phyloP scores from a whole-genome alignment of 257 asterid species.

The Coffea eugenioides region DNA sequence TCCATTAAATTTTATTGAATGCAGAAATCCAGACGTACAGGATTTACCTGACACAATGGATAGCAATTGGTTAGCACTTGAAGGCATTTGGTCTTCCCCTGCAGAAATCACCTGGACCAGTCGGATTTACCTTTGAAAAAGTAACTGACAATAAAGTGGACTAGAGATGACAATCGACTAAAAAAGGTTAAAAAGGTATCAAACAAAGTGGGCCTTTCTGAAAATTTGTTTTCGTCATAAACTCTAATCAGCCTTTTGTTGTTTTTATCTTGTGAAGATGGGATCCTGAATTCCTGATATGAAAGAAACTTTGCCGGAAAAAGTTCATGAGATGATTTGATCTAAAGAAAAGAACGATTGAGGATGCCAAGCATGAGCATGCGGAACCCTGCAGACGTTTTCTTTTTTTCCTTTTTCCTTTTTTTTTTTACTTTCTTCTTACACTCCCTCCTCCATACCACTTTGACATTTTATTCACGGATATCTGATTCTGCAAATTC shows the following conservation, averaged over 20 bases:
- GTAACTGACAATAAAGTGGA: not conserved
- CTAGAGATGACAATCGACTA: not conserved
- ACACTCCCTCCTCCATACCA: too few species aligned
- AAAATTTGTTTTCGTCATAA: not conserved
- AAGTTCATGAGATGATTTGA: not conserved
- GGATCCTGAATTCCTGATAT: not conserved
- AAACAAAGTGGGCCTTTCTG: not conserved
- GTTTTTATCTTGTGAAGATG: not conserved
- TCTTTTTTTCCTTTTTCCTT: too few species aligned
- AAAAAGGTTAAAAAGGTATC: not conserved
- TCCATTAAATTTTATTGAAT: not conserved
- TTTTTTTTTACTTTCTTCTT: too few species aligned
- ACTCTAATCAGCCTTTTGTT: not conserved
- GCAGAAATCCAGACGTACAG: not conserved
- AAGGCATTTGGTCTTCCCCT: not conserved
- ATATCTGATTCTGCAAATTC: too few species aligned
- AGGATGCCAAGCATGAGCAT: conserved; percentile 2
- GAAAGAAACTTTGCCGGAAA: conserved; percentile 11
- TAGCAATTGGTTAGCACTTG: not conserved
- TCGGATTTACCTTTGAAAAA: conserved; percentile 10
- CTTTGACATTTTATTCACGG: too few species aligned
- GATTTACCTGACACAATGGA: not conserved
- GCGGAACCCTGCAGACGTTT: too few species aligned
- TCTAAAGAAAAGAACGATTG: not conserved
- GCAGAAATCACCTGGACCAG: not conserved